Evolutionary conservation across 805 yeast genomes (phyloP), one percentile per base, ranked within the genome.

Genomic region (Kockiozyma suomiensis): DNA sequence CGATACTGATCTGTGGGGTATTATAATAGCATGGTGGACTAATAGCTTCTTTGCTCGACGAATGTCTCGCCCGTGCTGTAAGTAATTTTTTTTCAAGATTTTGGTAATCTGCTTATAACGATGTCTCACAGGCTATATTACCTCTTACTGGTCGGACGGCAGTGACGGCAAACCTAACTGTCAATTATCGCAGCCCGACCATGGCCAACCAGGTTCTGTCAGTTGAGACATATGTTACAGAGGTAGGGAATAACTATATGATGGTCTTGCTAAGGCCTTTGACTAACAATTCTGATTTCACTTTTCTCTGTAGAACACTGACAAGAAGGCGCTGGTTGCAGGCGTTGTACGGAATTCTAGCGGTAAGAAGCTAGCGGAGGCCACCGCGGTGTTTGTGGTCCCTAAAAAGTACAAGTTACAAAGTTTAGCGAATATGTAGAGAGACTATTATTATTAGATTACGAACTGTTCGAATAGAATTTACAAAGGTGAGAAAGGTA

Each of bases 1-100:
- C 30, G 56, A 58, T 19, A 21, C 33, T 45, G 37, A 45, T 45
- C 33, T 25, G 21, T 1, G 79, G 79, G 55, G 33, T 30, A 30
- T 30, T 79, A 88, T 25, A n/a, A 12, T 37, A 56, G 56, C 96
- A 90, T 70, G 87, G 88, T 68, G 97, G 97, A 2, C 78, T 90
- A 0, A 74, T 89, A 4, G 81, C 96, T 1, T 85, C 96, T 1
- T 72, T 93, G 13, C 65, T 93, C 54, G 98, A 93, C 73, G 97
- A 92, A 71, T 86, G 87, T 0, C 75, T 93, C 26, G 72, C 73
- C 4, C 60, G 70, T 7, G 65, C 66, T 6, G 59, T 56, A 51
- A 8, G 60, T 37, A 4, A 25, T 30, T 50, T 28, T 43, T 19
- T 47, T 12, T 40, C 12, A 15, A 17, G 6, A 30, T 30, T 30